phyloP scores from a whole-genome alignment of 2,329 filamentous ascomycete species.

The Colletotrichum godetiae region DNA sequence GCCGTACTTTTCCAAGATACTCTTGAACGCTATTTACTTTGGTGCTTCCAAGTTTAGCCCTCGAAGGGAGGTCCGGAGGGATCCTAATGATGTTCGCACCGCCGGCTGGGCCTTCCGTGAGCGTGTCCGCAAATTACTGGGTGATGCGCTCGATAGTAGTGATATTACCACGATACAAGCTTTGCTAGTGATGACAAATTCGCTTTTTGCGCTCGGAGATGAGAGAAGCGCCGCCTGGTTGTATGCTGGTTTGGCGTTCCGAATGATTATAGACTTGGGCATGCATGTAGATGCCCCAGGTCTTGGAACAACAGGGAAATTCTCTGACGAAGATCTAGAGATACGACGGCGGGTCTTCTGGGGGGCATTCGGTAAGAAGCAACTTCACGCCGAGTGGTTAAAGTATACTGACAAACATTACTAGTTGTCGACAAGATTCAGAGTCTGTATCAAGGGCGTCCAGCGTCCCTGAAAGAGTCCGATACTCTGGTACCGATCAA shows the following conservation, averaged over 20 bases:
- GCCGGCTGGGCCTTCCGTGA: conserved; percentile 60
- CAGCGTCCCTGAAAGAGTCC: conserved; percentile 56
- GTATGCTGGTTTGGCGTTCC: conserved; percentile 67
- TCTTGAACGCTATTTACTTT: conserved; percentile 66
- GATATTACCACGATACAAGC: conserved; percentile 66
- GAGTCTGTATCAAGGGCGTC: conserved; percentile 65
- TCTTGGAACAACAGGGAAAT: conserved; percentile 43
- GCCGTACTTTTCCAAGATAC: conserved; percentile 66
- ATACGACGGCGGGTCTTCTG: conserved; percentile 57
- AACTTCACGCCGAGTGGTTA: conserved; percentile 25
- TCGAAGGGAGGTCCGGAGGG: conserved; percentile 55
- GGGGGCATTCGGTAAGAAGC: conserved; percentile 52
- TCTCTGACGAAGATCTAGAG: conserved; percentile 58
- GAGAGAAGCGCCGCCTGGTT: conserved; percentile 66
- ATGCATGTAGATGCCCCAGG: conserved; percentile 58
- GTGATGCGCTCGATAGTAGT: conserved; percentile 57
- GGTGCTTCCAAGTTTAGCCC: conserved; percentile 58
- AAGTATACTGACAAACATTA: conserved; percentile 25
- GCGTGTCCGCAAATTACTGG: conserved; percentile 58
- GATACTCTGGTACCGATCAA: conserved; percentile 58
- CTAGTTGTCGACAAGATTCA: conserved; percentile 62
- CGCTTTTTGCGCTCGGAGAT: conserved; percentile 61
- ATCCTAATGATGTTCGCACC: conserved; percentile 57
- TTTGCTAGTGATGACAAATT: conserved; percentile 61
- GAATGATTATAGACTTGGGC: conserved; percentile 65